Evolutionary conservation across 805 yeast species (phyloP), one percentile per base, ranked within the genome.

Genomic region (Starmerella potacharoeniae): DNA sequence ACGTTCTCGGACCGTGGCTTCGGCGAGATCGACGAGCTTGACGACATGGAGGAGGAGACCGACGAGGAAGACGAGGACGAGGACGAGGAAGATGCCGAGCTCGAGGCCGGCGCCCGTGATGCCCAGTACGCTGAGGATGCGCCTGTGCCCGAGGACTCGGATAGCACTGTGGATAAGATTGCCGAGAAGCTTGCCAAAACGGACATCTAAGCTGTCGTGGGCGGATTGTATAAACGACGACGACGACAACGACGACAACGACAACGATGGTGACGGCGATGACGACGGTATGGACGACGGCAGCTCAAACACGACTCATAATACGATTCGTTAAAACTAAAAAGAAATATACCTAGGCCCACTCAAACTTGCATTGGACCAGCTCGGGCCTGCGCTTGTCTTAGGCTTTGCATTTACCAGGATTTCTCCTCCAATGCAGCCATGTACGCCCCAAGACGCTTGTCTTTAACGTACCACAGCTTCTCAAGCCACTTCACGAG

Each of bases 1-100:
- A 68, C 82, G 16, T 88, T 91, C 62, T 86, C 79, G 55, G 77
- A 75, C 41, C 80, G 88, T 65, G 93, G 90, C 0, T 70, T 73
- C 55, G 96, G 95, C 58, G 91, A 84, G 68, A 73, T 93, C 36
- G 96, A 91, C 64, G 98, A 93, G 67, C 76, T 93, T 50, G 97
- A 91, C 64, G 98, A 93, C 63, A 78, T 93, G 72, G 98, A 91
- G 73, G 96, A 88, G 69, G 73, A 78, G 37, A 81, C 81, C 59
- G 79, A 81, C 49, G 87, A 81, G 53, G 87, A 81, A 54, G 86
- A 81, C 28, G 84, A 78, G 4, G 83, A 77, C 17, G 83, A 77
- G 10, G 82, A 75, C 5, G 82, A 74, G 3, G 79, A 73, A 14
- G 80, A 75, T 7, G 77, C 77, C 49, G 86, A 55, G 37, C 57